Evolutionary conservation across 768 basidiomycete genomes (phyloP), one percentile per base, ranked within the genome.

Genomic region (Mycena chlorophos): DNA sequence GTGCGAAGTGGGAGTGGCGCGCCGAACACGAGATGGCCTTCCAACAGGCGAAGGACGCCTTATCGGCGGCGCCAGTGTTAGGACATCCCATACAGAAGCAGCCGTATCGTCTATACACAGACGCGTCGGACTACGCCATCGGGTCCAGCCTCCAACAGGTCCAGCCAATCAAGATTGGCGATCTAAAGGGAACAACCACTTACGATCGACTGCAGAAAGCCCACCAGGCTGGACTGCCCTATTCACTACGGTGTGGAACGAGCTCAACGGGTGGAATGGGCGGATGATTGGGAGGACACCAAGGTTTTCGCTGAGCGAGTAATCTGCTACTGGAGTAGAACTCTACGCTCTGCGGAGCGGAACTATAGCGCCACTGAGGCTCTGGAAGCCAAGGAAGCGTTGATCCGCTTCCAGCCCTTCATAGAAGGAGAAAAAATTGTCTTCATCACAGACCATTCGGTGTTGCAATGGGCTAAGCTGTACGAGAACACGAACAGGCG

Each of bases 301-400:
- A 27, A 25, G 1, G 54, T 68, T 8, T 27, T 52, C 39, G 52
- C 65, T 12, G 67, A 68, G 48, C 16, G 65, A 14, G 65, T 68
- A 6, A 63, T 65, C 12, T 52, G 60, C 5, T 68, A 68, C 46
- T 68, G 68, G 66, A 56, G 49, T 13, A n/a, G 62, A 52, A 40
- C 54, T 2, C 49, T 68, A 17, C 8, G 17, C 17, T 34, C 31
- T 8, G 31, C 31, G 17, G n/a, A n/a, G n/a, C n/a, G n/a, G n/a
- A n/a, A n/a, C n/a, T n/a, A n/a, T n/a, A n/a, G n/a, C n/a, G n/a
- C n/a, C n/a, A n/a, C n/a, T n/a, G n/a, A n/a, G n/a, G n/a, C n/a
- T n/a, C n/a, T n/a, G n/a, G n/a, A n/a, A n/a, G n/a, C n/a, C n/a
- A n/a, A n/a, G n/a, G n/a, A n/a, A n/a, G n/a, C n/a, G n/a, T n/a